Conservation (phyloP, 352 stramenopile genomes). For the Saprolegnia parasitica region DNA sequence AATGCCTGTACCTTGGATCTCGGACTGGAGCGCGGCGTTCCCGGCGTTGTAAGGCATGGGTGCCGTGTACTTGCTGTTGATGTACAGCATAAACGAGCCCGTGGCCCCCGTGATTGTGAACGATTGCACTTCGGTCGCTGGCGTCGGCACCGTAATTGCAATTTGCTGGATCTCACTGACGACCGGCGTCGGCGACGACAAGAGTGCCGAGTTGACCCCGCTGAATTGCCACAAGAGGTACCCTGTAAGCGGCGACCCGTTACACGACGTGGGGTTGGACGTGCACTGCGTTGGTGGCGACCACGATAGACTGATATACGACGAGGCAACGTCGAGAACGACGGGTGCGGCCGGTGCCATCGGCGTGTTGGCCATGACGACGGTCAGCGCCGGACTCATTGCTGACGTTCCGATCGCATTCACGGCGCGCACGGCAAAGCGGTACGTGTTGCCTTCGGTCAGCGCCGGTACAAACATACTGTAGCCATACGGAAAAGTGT, state of each 20-base stretch:
- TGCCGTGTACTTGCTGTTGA: constrained; percentile 52
- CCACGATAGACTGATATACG: constrained; percentile 65
- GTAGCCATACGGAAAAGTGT: constrained; percentile 51
- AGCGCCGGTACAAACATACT: constrained; percentile 43
- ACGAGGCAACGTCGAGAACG: constrained; percentile 59
- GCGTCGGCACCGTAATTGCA: constrained; percentile 54
- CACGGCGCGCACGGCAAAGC: constrained; percentile 87
- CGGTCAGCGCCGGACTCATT: constrained; percentile 79
- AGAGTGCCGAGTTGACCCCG: constrained; percentile 62
- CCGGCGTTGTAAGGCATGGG: constrained; percentile 44
- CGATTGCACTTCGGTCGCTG: constrained; percentile 64
- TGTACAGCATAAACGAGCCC: constrained; percentile 66
- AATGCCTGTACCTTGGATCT: constrained; percentile 51
- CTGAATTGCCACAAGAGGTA: constrained; percentile 94
- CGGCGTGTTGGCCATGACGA: constrained; percentile 81
- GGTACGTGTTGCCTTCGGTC: constrained; percentile 85
- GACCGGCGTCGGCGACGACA: constrained; percentile 72
- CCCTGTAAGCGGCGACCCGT: constrained; percentile 73
- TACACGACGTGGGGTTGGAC: constrained; percentile 68
- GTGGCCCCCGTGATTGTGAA: constrained; percentile 59
- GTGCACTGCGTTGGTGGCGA: constrained; percentile 56
- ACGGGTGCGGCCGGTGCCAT: constrained; percentile 43
- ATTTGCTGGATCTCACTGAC: constrained; percentile 89
- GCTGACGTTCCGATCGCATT: constrained; percentile 82
- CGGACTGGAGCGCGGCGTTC: constrained; percentile 42